Evolutionary conservation across 768 basidiomycete species (phyloP).

Genomic region (Galerina marginata): DNA sequence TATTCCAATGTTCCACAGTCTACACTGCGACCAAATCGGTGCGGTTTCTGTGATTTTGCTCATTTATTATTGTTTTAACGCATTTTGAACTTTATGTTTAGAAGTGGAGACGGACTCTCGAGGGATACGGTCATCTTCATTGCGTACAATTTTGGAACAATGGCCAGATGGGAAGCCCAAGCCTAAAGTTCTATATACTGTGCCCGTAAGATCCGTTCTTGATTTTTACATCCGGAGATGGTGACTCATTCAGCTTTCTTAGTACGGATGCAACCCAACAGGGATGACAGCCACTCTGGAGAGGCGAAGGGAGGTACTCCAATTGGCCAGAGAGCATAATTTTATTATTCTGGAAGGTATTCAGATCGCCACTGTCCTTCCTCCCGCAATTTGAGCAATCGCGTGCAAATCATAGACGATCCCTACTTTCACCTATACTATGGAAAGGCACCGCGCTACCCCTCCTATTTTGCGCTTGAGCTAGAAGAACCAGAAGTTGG

Average conservation of each 20-base stretch:
- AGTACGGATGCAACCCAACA: slow-evolving; percentile 89
- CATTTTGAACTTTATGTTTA: slow-evolving; percentile 31
- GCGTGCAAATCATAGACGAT: slow-evolving; percentile 42
- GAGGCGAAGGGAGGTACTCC: slow-evolving; percentile 73
- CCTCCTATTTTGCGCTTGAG: slow-evolving; percentile 87
- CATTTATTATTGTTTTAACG: slow-evolving; percentile 10
- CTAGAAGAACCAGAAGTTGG: slow-evolving; percentile 68
- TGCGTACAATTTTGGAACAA: slow-evolving; percentile 68
- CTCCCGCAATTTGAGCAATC: neutral
- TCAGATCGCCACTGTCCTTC: slow-evolving; percentile 19
- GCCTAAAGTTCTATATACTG: slow-evolving; percentile 83
- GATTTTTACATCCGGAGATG: neutral
- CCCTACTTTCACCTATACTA: slow-evolving; percentile 84
- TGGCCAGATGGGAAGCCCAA: slow-evolving; percentile 77
- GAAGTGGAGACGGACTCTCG: slow-evolving; percentile 80
- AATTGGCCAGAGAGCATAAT: slow-evolving; percentile 72
- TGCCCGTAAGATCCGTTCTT: slow-evolving; percentile 55
- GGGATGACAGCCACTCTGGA: slow-evolving; percentile 77
- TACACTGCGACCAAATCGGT: slow-evolving; percentile 68
- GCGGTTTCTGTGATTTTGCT: slow-evolving; percentile 16
- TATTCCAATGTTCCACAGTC: slow-evolving; percentile 62
- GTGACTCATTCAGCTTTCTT: neutral
- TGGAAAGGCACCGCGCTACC: slow-evolving; percentile 62
- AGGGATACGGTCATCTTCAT: slow-evolving; percentile 65
- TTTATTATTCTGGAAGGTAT: slow-evolving; percentile 89